Conservation (phyloP, 805 yeast species). For the Myxozyma lipomycoides region DNA sequence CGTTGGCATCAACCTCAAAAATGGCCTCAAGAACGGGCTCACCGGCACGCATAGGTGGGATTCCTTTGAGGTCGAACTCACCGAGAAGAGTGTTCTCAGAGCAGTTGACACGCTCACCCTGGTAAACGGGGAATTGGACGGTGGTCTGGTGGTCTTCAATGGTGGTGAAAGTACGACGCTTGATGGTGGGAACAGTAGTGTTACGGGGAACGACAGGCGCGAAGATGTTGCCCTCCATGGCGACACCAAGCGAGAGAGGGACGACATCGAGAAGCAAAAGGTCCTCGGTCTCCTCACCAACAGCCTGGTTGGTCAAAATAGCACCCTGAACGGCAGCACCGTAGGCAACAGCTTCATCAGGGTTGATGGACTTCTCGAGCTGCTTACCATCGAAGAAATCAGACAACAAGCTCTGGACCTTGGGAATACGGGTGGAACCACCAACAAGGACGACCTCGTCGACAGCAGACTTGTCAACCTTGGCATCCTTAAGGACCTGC, state of each 20-base stretch:
- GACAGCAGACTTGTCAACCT: constrained; percentile 75
- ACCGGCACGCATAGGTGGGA: constrained; percentile 98
- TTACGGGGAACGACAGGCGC: constrained; percentile 99
- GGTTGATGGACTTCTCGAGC: constrained; percentile 94
- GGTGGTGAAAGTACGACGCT: constrained; percentile 98
- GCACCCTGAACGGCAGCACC: constrained; percentile 99
- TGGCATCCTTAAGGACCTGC: constrained; percentile 89
- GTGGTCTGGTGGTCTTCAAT: constrained; percentile 98
- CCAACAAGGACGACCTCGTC: constrained; percentile 96
- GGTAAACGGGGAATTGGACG: constrained; percentile 98
- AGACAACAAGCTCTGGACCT: constrained; percentile 88
- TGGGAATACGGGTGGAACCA: constrained; percentile 99
- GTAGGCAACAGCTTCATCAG: constrained; percentile 98
- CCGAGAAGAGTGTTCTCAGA: constrained; percentile 96
- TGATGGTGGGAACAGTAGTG: constrained; percentile 98
- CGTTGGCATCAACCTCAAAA: constrained; percentile 98
- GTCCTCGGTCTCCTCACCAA: constrained; percentile 90
- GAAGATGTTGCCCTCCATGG: constrained; percentile 98
- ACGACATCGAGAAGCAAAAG: constrained; percentile 93
- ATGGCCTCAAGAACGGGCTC: constrained; percentile 99
- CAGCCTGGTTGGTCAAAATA: constrained; percentile 88
- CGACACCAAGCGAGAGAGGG: constrained; percentile 98
- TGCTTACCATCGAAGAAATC: constrained; percentile 97
- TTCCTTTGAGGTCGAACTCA: constrained; percentile 96
- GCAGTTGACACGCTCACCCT: constrained; percentile 99